phyloP scores from a whole-genome alignment of 495 filamentous ascomycete genomes.

The Neurospora sp. region DNA sequence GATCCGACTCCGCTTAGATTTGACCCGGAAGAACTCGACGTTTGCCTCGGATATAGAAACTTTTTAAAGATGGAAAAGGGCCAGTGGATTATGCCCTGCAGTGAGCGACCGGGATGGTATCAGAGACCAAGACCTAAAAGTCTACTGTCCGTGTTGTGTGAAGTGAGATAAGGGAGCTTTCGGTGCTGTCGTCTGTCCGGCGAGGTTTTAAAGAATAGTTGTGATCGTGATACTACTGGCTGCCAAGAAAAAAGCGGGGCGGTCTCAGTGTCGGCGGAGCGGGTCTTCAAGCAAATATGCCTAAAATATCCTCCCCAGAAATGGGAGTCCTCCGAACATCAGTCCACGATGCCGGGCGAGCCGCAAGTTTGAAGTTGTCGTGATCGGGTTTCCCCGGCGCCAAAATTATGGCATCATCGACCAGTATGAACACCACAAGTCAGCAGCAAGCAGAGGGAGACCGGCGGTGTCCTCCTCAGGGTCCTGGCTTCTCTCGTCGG shows the following conservation, averaged over 20 bases:
- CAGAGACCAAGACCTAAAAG: not conserved
- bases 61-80: not conserved
- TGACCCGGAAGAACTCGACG: not conserved
- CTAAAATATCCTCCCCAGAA: not conserved
- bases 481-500: constrained; percentile 6
- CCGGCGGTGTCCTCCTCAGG: not conserved
- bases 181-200: not conserved
- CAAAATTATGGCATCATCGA: not conserved
- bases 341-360: not conserved
- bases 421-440: not conserved
- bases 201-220: not conserved
- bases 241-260: not conserved
- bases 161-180: not conserved
- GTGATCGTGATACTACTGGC: not conserved
- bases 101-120: not conserved
- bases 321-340: not conserved
- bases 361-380: not conserved
- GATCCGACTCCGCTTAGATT: not conserved
- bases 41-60: not conserved
- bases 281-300: not conserved
- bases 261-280: not conserved
- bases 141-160: not conserved
- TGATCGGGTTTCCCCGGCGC: not conserved
- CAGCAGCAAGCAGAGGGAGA: not conserved
- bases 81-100: not conserved